These are phyloP conservation scores for Musa troglodytarum DNA, from an alignment of 176 grass and related monocot genomes.

Conservation along the genomic window DNA sequence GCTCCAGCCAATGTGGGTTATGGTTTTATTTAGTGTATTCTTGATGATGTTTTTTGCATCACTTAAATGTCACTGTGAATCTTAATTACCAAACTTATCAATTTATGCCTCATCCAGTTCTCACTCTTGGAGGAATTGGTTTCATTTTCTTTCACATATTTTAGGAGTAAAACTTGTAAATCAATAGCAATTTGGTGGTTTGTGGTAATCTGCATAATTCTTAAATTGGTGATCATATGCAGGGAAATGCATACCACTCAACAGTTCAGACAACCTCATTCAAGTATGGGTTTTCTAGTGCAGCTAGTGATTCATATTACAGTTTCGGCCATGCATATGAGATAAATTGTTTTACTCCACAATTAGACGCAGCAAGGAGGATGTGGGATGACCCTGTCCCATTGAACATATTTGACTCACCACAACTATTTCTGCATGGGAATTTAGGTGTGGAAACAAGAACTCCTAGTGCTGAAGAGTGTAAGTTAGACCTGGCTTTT, in stretches of 20 bases:
- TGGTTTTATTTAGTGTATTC: too few species aligned
- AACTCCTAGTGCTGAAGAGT: constrained; percentile 52
- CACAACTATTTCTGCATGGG: constrained; percentile 37
- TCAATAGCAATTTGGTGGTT: too few species aligned
- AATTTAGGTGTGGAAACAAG: constrained; percentile 26
- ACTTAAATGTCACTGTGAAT: too few species aligned
- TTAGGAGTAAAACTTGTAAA: too few species aligned
- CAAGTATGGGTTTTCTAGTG: constrained; percentile 68
- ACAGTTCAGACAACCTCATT: constrained; percentile 53
- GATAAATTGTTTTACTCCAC: constrained; percentile 54
- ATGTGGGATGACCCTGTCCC: constrained; percentile 54
- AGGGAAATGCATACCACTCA: constrained; percentile 88
- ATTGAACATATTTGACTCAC: constrained; percentile 35
- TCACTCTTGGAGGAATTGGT: too few species aligned
- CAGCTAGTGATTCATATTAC: constrained; percentile 60
- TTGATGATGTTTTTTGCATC: too few species aligned
- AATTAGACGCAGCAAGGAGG: constrained; percentile 56
- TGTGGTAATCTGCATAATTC: too few species aligned
- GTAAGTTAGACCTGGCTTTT: constrained; percentile 43
- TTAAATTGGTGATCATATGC: not conserved
- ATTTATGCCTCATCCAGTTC: too few species aligned
- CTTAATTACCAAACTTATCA: too few species aligned
- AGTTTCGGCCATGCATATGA: constrained; percentile 63
- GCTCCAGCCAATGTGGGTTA: too few species aligned
- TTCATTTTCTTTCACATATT: too few species aligned